Evolutionary conservation across 371 early-diverging fungal genomes (phyloP).

Genomic region (Fennellomyces sp.): DNA sequence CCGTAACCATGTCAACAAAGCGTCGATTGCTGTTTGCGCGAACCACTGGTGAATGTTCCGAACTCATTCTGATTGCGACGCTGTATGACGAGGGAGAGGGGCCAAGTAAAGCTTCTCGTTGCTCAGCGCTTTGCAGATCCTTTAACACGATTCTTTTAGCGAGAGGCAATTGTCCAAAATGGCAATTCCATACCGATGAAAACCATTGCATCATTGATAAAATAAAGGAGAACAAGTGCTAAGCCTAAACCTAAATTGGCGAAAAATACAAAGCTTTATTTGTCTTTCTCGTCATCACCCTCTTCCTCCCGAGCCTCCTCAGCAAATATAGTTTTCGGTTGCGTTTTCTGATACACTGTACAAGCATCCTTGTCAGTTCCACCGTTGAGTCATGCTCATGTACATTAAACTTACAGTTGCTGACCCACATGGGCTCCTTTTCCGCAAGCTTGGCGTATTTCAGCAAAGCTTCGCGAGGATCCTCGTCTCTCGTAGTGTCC

Average conservation of each 20-base stretch:
- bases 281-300: constrained; percentile 30
- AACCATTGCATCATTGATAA: background rate
- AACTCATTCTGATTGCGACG: background rate
- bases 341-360: constrained; percentile 81
- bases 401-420: constrained; percentile 57
- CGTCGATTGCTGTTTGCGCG: background rate
- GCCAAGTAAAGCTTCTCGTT: background rate
- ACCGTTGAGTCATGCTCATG: too few relatives aligned
- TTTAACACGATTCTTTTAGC: too few relatives aligned
- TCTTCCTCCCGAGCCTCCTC: constrained; percentile 70
- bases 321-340: constrained; percentile 81
- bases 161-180: too few relatives aligned
- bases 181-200: background rate
- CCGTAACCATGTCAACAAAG: background rate
- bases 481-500: constrained; percentile 87
- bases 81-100: background rate
- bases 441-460: constrained; percentile 87
- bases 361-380: background rate
- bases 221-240: background rate
- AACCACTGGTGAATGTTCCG: background rate
- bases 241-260: background rate
- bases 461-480: constrained; percentile 94
- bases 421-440: constrained; percentile 86
- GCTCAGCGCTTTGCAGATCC: background rate
- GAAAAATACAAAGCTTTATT: background rate